Base-by-base conservation (phyloP, 2,329 filamentous ascomycete genomes). In the Blastomyces parvus region DNA sequence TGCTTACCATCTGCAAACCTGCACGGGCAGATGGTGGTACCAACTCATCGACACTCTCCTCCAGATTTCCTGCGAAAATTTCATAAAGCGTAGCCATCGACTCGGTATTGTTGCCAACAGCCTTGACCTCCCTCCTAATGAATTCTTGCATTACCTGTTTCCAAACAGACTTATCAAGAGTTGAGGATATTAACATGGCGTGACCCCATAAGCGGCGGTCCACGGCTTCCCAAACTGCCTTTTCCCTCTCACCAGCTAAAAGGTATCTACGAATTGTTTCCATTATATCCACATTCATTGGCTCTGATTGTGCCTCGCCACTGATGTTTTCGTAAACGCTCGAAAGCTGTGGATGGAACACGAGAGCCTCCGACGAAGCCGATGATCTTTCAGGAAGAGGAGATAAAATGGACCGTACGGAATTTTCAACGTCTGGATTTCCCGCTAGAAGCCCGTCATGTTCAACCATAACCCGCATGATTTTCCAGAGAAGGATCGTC, bases 191-290 rank as follows among this genome's bases (percentile, higher is more conserved):
- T 25, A 99, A 81, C 83, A 99, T 89, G 2, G 94, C 95, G 74
- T 99, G 95, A 1, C 91, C 94, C 95, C 95, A 99, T 2, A 99
- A 80, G 59, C 92, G 86, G 74, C 92, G 91, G 74, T 99, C 94
- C 40, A 91, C 93, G 4, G 94, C 92, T 67, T 88, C 83, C 93
- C 93, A 97, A 0, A 95, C 89, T 5, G 94, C 94, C 68, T 92
- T 90, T 71, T 97, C 91, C 27, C 91, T 85, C 57, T 97, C 88
- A 11, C 95, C 94, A 62, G 84, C 80, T 9, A 96, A 81, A 4
- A 99, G 82, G 9, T 66, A 74, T 36, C 68, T 62, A 30, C 64
- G 62, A 27, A 67, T 66, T 13, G 38, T 59, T 25, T 65, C 61
- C 22, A 67, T 56, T 22, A 56, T 57, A 9, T 64, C 33, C 13